Base-by-base conservation (phyloP, 768 basidiomycete genomes). In the Boletus subparvulus region DNA sequence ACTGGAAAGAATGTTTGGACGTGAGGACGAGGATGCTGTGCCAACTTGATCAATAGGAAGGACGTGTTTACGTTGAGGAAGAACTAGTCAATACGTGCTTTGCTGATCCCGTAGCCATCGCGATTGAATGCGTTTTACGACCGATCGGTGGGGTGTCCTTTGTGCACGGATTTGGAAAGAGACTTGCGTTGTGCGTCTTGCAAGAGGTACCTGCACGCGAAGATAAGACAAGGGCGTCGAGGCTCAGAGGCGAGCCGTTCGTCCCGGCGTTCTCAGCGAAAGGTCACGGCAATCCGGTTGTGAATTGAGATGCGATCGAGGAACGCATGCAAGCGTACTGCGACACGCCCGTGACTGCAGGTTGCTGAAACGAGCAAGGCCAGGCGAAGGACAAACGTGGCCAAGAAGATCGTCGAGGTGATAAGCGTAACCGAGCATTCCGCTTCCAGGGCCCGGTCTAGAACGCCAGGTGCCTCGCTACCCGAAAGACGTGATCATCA, bases 41-140 rank as follows among this genome's bases (percentile, higher is more conserved):
- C 44, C n/a, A 41, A 6, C 33, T 19, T 26, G 47, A 39, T 28
- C 28, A 7, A 6, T 6, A 39, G 7, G 37, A 17, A 39, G 37
- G 6, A 39, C 36, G 32, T 21, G 40, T 57, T 37, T 14, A 33
- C 33, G n/a, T 26, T 40, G 33, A 46, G 48, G 44, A 30, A 50
- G 30, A 4, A 30, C 8, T 30, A 30, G 8, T 26, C 32, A 16
- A 33, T 39, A 28, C 45, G 14, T 39, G 59, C 14, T 43, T 45
- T 36, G 43, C 19, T 54, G 54, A 58, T 50, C 55, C 53, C 65
- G 65, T 56, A 59, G 26, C 17, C 26, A 53, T 65, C 62, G 57
- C 46, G 43, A 65, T 59, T 32, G 49, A 50, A 49, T 16, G 24
- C 47, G 39, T 52, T 41, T 28, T 32, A 55, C 36, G n/a, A 42